These are phyloP conservation scores for Cytospora leucostoma DNA, from an alignment of 2,329 filamentous ascomycete species.

Conservation along the genomic window DNA sequence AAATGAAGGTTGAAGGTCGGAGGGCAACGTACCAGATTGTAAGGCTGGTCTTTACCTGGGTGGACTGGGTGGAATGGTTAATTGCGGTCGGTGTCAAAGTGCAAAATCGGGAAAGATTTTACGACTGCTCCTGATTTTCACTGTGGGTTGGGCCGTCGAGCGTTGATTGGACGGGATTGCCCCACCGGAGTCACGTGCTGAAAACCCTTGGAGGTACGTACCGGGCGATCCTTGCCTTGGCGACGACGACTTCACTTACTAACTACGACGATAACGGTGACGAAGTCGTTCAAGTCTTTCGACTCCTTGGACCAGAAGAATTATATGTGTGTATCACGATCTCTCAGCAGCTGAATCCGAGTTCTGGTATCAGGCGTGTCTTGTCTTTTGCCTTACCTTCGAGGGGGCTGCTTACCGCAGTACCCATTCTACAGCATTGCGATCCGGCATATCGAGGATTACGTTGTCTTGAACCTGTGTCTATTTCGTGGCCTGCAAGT, in stretches of 20 bases:
- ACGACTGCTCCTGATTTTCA: constrained; percentile 23
- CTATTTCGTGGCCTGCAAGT: too few relatives aligned
- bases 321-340: neutral
- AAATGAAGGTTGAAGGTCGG: neutral
- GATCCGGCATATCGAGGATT: too few relatives aligned
- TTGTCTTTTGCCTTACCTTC: neutral
- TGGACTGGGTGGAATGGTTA: constrained; percentile 9
- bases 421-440: neutral
- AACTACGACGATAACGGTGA: neutral
- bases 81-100: constrained; percentile 5
- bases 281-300: neutral
- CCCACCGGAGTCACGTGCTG: constrained; percentile 9
- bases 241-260: neutral
- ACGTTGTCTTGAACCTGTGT: too few relatives aligned
- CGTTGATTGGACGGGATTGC: constrained; percentile 12
- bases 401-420: neutral
- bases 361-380: neutral
- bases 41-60: constrained; percentile 25
- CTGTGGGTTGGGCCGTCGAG: constrained; percentile 11
- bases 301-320: neutral
- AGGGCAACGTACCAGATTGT: constrained; percentile 24
- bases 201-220: neutral
- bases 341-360: neutral
- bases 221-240: neutral
- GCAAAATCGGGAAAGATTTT: constrained; percentile 19